Conservation (phyloP, 1,284 basidiomycete genomes). For the Ustilago xerochloae region DNA sequence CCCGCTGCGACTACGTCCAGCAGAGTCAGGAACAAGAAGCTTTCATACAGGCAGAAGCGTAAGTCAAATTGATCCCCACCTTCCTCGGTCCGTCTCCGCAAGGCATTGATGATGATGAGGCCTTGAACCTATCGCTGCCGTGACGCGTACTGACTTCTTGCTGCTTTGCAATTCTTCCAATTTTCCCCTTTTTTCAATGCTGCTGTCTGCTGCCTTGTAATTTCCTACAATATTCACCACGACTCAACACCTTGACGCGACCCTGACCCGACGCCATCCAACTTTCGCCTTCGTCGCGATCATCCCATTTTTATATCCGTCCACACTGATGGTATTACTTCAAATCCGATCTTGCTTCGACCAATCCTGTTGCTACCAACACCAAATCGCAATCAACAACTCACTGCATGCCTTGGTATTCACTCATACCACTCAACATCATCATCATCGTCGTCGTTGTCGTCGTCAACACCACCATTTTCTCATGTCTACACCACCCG, state of each 20-base stretch:
- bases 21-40: slow-evolving; percentile 63
- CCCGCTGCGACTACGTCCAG: slow-evolving; percentile 56
- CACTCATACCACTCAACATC: neutral
- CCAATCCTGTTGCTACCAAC: neutral
- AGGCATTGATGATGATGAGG: neutral
- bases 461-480: neutral
- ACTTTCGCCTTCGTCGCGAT: slow-evolving; percentile 25
- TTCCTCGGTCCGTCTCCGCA: neutral
- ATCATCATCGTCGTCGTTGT: neutral
- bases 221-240: neutral
- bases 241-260: neutral
- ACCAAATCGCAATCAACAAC: neutral
- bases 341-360: neutral
- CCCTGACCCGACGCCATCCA: slow-evolving; percentile 15
- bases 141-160: slow-evolving; percentile 16
- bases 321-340: slow-evolving; percentile 17
- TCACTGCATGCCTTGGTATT: neutral
- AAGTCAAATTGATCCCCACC: slow-evolving; percentile 21
- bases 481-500: neutral
- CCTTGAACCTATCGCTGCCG: neutral
- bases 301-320: slow-evolving; percentile 12
- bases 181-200: slow-evolving; percentile 7
- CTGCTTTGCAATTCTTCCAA: too few relatives aligned
- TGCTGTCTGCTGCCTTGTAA: slow-evolving; percentile 7
- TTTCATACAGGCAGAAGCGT: slow-evolving; percentile 61